These are phyloP conservation scores for Hymenoscyphus fraxineus DNA, from an alignment of 2,329 filamentous ascomycete species.

Conservation along the genomic window DNA sequence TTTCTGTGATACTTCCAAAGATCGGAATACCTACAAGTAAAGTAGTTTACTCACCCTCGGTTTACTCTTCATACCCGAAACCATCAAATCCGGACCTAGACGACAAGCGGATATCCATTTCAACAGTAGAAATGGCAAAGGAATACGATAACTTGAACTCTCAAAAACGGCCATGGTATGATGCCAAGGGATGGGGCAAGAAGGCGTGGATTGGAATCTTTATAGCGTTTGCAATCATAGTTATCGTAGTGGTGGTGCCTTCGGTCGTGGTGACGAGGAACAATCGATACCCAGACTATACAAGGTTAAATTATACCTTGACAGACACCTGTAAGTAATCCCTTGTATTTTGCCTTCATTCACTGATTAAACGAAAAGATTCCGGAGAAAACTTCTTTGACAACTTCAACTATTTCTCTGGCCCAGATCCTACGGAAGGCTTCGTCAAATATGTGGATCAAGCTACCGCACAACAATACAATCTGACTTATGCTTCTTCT, in stretches of 20 bases:
- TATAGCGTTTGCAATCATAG: constrained; percentile 40
- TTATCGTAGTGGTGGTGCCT: constrained; percentile 46
- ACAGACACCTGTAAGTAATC: constrained; percentile 38
- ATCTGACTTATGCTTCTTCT: constrained; percentile 58
- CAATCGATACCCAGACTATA: constrained; percentile 43
- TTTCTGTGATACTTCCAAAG: constrained; percentile 7
- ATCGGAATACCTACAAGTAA: neutral
- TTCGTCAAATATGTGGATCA: constrained; percentile 44
- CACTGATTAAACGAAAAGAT: constrained; percentile 22
- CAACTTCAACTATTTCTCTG: constrained; percentile 43
- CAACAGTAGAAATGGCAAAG: neutral
- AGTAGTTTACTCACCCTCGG: neutral
- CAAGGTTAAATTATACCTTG: constrained; percentile 38
- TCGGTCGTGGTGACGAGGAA: constrained; percentile 36
- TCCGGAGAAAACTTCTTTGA: constrained; percentile 42
- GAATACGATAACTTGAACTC: constrained; percentile 17
- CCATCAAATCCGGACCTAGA: neutral
- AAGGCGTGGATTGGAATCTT: constrained; percentile 46
- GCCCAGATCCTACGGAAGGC: constrained; percentile 41
- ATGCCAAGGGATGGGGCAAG: constrained; percentile 51
- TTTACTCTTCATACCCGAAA: constrained; percentile 1
- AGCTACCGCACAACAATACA: constrained; percentile 39
- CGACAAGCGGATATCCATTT: neutral
- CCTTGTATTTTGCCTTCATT: neutral
- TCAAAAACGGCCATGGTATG: constrained; percentile 37